phyloP scores from a whole-genome alignment of 208 protist genomes.

The Leishmania mexicana region DNA sequence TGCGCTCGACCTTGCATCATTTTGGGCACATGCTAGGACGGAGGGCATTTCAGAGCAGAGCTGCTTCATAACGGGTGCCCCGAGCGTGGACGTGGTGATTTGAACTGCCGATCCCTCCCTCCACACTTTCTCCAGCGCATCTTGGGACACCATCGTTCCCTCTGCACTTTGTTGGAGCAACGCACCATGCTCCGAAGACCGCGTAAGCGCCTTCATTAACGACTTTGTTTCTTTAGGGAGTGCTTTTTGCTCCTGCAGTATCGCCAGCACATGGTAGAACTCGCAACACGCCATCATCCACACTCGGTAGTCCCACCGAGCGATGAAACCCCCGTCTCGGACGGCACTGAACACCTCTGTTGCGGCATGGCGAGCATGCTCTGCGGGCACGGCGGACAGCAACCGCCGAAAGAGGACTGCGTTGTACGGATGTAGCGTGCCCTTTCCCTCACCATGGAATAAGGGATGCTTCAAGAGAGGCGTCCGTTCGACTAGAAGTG shows the following conservation, averaged over 20 bases:
- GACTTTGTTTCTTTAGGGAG: slow-evolving; percentile 29
- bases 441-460: slow-evolving; percentile 15
- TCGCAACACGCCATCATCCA: slow-evolving; percentile 68
- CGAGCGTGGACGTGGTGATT: slow-evolving; percentile 17
- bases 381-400: slow-evolving; percentile 14
- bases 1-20: neutral
- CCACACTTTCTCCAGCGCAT: slow-evolving; percentile 8
- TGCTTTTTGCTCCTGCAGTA: slow-evolving; percentile 46
- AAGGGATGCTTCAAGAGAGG: slow-evolving; percentile 1
- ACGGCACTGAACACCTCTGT: slow-evolving; percentile 13
- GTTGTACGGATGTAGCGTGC: slow-evolving; percentile 19
- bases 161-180: neutral
- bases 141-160: neutral
- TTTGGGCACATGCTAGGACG: neutral
- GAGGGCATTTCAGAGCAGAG: slow-evolving; percentile 24
- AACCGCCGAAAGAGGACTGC: slow-evolving; percentile 19
- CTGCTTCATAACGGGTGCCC: slow-evolving; percentile 7
- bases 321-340: slow-evolving; percentile 12
- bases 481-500: slow-evolving; percentile 28
- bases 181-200: slow-evolving; percentile 2
- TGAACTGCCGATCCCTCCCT: slow-evolving; percentile 12
- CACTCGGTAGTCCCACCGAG: slow-evolving; percentile 47
- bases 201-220: slow-evolving; percentile 29
- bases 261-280: slow-evolving; percentile 54
- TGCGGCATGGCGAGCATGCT: slow-evolving; percentile 11